Percentiles rank a stretch among this genome's conserved stretches.
Evolutionary conservation across 2,329 filamentous ascomycete genomes (phyloP).

Genomic region (Pyricularia grisea): DNA sequence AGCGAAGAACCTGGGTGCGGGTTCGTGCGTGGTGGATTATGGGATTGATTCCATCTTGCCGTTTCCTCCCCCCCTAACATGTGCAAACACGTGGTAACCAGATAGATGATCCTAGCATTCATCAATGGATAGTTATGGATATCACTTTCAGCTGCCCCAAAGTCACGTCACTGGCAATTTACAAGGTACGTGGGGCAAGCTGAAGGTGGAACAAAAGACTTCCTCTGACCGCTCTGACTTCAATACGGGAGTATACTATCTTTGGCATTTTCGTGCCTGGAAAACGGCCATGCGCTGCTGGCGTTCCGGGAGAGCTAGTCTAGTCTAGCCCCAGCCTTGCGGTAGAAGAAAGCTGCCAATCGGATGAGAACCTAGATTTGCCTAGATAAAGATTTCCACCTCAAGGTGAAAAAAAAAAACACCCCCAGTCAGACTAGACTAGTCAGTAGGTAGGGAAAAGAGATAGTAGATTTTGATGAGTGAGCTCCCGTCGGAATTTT

Average conservation of each 20-base stretch:
- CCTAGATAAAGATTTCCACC: not conserved
- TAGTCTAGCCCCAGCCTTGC: not conserved
- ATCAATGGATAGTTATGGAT: too few relatives aligned
- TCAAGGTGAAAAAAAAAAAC: too few relatives aligned
- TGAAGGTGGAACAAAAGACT: not conserved
- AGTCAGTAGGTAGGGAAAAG: not conserved
- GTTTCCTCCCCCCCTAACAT: not conserved
- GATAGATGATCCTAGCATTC: too few relatives aligned
- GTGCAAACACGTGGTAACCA: too few relatives aligned
- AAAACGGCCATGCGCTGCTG: not conserved
- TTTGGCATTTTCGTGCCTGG: not conserved
- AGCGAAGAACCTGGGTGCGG: not conserved
- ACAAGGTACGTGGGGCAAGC: too few relatives aligned
- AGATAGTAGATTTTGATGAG: too few relatives aligned
- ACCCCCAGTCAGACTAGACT: not conserved
- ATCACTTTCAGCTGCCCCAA: too few relatives aligned
- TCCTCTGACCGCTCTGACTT: not conserved
- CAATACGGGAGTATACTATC: not conserved
- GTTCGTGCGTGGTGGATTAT: not conserved
- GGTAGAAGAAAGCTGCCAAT: not conserved
- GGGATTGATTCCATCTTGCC: too few relatives aligned
- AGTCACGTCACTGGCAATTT: too few relatives aligned
- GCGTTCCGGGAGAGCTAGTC: not conserved
- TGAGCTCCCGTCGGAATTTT: not conserved
- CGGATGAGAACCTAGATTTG: not conserved